Evolutionary conservation across 129 eudicot species (phyloP).

Genomic region (Lactuca sativa): DNA sequence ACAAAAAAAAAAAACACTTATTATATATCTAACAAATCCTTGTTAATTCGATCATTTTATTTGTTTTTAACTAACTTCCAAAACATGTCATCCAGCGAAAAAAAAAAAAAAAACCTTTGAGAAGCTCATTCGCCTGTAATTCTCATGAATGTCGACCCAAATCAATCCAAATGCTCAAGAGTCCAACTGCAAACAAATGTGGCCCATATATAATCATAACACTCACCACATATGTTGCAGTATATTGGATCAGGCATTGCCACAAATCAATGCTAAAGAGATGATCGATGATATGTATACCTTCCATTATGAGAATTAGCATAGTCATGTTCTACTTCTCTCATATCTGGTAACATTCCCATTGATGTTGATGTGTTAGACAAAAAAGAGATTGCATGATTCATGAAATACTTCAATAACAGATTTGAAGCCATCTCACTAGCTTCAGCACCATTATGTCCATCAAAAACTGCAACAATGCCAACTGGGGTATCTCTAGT

Average conservation of each 20-base stretch:
- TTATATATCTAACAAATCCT: too few relatives aligned
- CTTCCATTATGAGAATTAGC: constrained; percentile 56
- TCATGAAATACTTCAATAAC: constrained; percentile 76
- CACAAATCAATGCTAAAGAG: background rate
- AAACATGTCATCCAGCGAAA: constrained; percentile 13
- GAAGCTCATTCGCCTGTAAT: background rate
- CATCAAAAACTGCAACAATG: constrained; percentile 92
- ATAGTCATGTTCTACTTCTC: constrained; percentile 41
- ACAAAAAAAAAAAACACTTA: too few relatives aligned
- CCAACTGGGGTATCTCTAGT: constrained; percentile 70
- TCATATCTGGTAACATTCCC: constrained; percentile 55
- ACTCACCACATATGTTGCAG: too few relatives aligned
- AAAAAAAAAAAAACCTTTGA: background rate
- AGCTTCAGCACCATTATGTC: constrained; percentile 97
- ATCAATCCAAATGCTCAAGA: background rate
- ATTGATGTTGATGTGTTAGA: constrained; percentile 43
- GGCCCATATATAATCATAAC: too few relatives aligned
- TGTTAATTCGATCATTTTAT: background rate
- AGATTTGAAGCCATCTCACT: constrained; percentile 91
- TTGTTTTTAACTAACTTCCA: constrained; percentile 7
- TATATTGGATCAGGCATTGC: background rate
- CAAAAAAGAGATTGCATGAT: constrained; percentile 62
- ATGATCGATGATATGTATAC: constrained; percentile 29
- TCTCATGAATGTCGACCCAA: constrained; percentile 1
- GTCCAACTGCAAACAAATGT: too few relatives aligned